Percentiles rank a stretch among this genome's conserved stretches.
phyloP scores from a whole-genome alignment of 768 basidiomycete genomes.

The Suillus bovinus region DNA sequence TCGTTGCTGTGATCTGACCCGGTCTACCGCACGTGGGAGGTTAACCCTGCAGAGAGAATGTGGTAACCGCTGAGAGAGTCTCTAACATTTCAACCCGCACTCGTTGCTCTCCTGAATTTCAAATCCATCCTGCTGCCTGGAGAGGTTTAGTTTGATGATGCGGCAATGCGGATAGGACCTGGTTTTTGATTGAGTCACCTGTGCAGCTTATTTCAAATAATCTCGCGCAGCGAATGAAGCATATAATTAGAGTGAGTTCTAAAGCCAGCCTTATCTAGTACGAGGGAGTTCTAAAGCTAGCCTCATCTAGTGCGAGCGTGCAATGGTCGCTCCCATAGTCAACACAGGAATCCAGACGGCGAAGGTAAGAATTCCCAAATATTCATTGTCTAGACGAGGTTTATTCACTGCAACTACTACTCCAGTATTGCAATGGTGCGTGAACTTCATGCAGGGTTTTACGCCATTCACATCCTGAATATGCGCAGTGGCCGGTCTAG shows the following conservation, averaged over 20 bases:
- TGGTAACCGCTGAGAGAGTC: no score
- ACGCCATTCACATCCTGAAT: background rate
- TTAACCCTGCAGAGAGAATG: no score
- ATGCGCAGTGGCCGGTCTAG: background rate
- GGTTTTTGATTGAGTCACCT: background rate
- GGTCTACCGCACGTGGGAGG: no score
- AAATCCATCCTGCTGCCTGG: no score
- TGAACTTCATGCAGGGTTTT: background rate
- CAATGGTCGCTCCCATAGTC: background rate
- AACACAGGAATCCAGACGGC: background rate
- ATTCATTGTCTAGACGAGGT: background rate
- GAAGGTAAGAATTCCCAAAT: background rate
- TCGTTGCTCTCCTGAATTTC: no score
- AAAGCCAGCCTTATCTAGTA: background rate
- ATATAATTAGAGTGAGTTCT: background rate
- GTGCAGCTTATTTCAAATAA: background rate
- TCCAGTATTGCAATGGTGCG: conserved; percentile 2
- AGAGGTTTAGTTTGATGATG: no score
- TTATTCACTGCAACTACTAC: background rate
- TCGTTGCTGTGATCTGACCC: no score
- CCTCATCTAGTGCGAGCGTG: background rate
- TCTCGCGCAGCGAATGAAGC: background rate
- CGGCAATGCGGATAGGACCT: background rate
- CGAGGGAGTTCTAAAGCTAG: background rate
- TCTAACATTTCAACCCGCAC: no score